Evolutionary conservation across 75 land plant species (phyloP).

Genomic region (Pinus tabuliformis): DNA sequence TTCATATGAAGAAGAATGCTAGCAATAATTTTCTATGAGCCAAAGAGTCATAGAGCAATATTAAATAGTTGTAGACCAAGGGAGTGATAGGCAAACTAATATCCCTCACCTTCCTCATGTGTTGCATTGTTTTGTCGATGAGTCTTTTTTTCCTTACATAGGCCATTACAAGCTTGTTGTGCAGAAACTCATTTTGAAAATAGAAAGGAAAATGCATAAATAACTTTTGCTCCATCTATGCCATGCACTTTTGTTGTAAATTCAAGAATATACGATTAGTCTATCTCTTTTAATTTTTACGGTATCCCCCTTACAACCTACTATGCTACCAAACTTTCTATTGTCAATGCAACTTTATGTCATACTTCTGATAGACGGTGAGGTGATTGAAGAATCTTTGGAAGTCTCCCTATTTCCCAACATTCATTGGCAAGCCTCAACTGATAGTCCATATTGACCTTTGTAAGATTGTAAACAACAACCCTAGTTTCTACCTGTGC

Average conservation of each 20-base stretch:
- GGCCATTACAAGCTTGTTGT: constrained; percentile 72
- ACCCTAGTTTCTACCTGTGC: too few species aligned
- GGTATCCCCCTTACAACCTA: constrained; percentile 80
- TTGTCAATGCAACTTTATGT: too few species aligned
- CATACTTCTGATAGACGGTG: too few species aligned
- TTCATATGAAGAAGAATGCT: constrained; percentile 70
- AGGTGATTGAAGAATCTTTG: too few species aligned
- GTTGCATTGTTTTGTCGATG: constrained; percentile 44
- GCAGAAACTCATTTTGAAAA: constrained; percentile 59
- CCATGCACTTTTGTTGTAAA: constrained; percentile 71
- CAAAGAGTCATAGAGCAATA: constrained; percentile 57
- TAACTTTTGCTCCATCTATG: constrained; percentile 53
- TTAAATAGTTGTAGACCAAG: constrained; percentile 66
- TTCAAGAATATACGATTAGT: constrained; percentile 66
- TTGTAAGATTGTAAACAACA: too few species aligned
- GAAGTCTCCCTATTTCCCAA: too few species aligned
- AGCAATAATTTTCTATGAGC: constrained; percentile 35
- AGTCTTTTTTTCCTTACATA: constrained; percentile 53
- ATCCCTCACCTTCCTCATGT: constrained; percentile 75
- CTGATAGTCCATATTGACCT: too few species aligned
- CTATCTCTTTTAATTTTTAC: constrained; percentile 59
- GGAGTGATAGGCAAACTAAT: constrained; percentile 55
- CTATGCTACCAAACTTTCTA: constrained; percentile 49
- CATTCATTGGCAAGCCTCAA: too few species aligned
- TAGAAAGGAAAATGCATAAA: constrained; percentile 56